phyloP scores from a whole-genome alignment of 345 rosid genomes.

The Corchorus capsularis region DNA sequence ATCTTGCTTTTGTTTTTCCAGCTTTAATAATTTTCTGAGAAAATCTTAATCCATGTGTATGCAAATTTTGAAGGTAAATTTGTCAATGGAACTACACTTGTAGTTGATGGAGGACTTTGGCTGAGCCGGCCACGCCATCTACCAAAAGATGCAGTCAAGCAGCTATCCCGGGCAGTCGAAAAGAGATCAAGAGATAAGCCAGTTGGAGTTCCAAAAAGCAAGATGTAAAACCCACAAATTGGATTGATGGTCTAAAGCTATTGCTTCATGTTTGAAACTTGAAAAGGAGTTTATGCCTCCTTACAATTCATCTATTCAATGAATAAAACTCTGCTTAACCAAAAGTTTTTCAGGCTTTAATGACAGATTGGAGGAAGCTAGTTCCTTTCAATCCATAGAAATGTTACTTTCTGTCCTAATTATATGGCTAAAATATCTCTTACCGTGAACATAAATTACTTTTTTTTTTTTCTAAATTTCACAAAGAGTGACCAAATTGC shows the following conservation, averaged over 20 bases:
- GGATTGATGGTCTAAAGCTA: not conserved
- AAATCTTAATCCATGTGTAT: not conserved
- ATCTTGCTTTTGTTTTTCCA: not conserved
- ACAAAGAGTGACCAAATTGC: no score
- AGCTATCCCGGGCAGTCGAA: slow-evolving; percentile 51
- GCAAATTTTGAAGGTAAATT: slow-evolving; percentile 42
- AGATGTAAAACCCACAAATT: slow-evolving; percentile 13
- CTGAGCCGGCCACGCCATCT: slow-evolving; percentile 47
- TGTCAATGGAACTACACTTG: slow-evolving; percentile 47
- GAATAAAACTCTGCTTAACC: no score
- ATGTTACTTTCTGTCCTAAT: no score
- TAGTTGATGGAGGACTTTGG: slow-evolving; percentile 63
- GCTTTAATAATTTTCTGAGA: not conserved
- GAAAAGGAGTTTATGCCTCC: no score
- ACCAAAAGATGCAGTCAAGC: slow-evolving; percentile 44
- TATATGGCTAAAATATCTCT: no score
- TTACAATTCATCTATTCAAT: no score
- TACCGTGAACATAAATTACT: no score
- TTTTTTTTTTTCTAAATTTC: no score
- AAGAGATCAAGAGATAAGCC: slow-evolving; percentile 44
- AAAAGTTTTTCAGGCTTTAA: no score
- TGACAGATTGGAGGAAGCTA: no score
- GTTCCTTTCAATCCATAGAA: no score
- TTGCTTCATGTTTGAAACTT: not conserved
- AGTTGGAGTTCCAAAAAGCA: slow-evolving; percentile 42